Percentiles rank a stretch among this genome's conserved stretches.
Conservation (phyloP, 306 rosid genomes). For the Corylus heterophylla region DNA sequence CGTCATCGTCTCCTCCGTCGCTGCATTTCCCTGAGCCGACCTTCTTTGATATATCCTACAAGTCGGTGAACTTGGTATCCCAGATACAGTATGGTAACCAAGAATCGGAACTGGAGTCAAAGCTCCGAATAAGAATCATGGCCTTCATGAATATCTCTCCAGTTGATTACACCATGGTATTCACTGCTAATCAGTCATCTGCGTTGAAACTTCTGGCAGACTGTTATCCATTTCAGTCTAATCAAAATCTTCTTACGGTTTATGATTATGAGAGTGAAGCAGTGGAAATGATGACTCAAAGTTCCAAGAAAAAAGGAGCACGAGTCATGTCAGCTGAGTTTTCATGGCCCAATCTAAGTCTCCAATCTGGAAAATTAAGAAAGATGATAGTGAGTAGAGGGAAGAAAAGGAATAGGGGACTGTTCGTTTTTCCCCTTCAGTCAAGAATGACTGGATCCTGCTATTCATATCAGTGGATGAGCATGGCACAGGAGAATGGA, state of each 20-base stretch:
- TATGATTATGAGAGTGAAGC: conserved; percentile 71
- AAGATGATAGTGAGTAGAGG: conserved; percentile 40
- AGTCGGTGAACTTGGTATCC: conserved; percentile 57
- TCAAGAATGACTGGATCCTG: conserved; percentile 75
- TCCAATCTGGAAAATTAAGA: conserved; percentile 46
- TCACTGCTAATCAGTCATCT: conserved; percentile 72
- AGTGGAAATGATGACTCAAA: conserved; percentile 59
- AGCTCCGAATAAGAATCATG: conserved; percentile 62
- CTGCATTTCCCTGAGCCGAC: conserved; percentile 31
- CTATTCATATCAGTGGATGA: conserved; percentile 83
- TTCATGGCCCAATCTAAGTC: conserved; percentile 55
- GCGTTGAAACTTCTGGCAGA: conserved; percentile 74
- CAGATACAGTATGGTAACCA: conserved; percentile 52
- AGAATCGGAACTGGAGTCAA: conserved; percentile 59
- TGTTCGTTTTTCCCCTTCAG: conserved; percentile 81
- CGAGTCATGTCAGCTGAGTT: conserved; percentile 56
- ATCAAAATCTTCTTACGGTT: conserved; percentile 63
- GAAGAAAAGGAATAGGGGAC: conserved; percentile 45
- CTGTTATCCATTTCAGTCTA: conserved; percentile 66
- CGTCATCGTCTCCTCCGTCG: conserved; percentile 36
- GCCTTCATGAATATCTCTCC: conserved; percentile 72
- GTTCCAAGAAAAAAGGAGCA: conserved; percentile 63
- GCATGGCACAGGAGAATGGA: conserved; percentile 74
- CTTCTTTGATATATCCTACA: conserved; percentile 57
- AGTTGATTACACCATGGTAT: conserved; percentile 63